phyloP scores from a whole-genome alignment of 2,329 filamentous ascomycete genomes.

The Xenosphaeropsis pyriputrescens region DNA sequence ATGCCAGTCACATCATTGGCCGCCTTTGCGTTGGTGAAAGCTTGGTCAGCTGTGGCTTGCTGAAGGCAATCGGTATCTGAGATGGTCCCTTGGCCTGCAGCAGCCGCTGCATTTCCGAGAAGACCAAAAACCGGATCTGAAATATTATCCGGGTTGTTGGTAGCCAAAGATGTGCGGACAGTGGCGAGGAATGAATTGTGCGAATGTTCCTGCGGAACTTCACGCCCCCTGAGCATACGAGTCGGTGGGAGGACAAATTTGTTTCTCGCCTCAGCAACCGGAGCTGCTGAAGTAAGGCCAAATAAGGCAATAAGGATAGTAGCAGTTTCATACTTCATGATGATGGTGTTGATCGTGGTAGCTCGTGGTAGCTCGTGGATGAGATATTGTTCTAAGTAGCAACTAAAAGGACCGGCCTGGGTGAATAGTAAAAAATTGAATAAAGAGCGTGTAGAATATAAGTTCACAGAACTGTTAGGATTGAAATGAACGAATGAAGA shows the following conservation, averaged over 20 bases:
- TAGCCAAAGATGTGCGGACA: constrained; percentile 25
- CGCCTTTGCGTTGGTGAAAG: constrained; percentile 45
- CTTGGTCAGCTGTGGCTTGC: constrained; percentile 41
- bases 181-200: constrained; percentile 32
- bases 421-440: constrained; percentile 6
- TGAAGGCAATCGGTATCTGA: constrained; percentile 42
- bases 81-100: constrained; percentile 29
- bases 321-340: constrained; percentile 19
- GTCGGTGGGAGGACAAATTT: constrained; percentile 10
- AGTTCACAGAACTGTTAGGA: constrained; percentile 16
- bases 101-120: constrained; percentile 34
- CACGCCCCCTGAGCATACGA: constrained; percentile 21
- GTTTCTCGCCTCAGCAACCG: constrained; percentile 10
- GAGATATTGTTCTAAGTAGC: constrained; percentile 4
- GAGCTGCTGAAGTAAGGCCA: constrained; percentile 15
- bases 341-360: constrained; percentile 8
- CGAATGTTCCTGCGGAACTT: constrained; percentile 42
- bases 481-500: constrained; percentile 15
- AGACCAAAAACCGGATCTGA: constrained; percentile 33
- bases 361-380: constrained; percentile 1
- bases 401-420: constrained; percentile 15
- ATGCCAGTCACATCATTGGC: constrained; percentile 34
- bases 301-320: constrained; percentile 14
- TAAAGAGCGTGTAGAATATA: constrained; percentile 17
- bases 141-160: constrained; percentile 34